Evolutionary conservation across 139 green algal species (phyloP).

Genomic region (Chlorella sp.): DNA sequence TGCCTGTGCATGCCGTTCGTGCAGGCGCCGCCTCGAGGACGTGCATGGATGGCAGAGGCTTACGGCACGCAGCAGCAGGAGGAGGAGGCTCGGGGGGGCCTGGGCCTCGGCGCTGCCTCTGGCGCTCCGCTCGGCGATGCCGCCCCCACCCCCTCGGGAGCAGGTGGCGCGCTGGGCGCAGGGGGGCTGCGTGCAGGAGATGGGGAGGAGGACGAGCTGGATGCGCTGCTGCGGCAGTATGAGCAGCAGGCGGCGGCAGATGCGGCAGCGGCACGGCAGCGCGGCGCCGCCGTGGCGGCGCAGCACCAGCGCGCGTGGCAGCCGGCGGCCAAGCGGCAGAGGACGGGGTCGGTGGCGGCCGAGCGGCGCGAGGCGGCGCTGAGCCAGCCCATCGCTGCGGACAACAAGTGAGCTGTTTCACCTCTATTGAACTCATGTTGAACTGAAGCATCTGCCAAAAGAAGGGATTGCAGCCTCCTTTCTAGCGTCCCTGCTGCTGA

Average conservation of each 20-base stretch:
- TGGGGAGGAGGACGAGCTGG: slow-evolving; percentile 30
- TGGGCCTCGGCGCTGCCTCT: too few relatives aligned
- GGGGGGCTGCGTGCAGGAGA: too few relatives aligned
- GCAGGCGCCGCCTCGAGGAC: too few relatives aligned
- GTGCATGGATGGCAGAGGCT: too few relatives aligned
- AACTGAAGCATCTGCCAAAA: too few relatives aligned
- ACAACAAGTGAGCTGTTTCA: slow-evolving; percentile 41
- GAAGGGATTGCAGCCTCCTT: neutral
- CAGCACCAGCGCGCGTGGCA: neutral
- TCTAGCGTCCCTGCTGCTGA: neutral
- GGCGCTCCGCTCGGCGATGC: too few relatives aligned
- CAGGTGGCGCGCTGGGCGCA: too few relatives aligned
- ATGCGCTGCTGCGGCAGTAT: slow-evolving; percentile 7
- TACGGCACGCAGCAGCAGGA: too few relatives aligned
- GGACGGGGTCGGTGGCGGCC: neutral
- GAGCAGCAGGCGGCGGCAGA: slow-evolving; percentile 25
- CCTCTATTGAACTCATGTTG: neutral
- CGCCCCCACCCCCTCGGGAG: too few relatives aligned
- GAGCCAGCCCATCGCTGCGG: slow-evolving; percentile 11
- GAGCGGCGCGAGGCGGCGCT: slow-evolving; percentile 35
- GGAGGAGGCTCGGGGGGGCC: too few relatives aligned
- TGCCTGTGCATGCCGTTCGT: too few relatives aligned
- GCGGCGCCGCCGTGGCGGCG: neutral
- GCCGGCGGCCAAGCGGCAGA: neutral
- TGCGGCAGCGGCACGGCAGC: slow-evolving; percentile 8